Evolutionary conservation across 2,329 filamentous ascomycete species (phyloP).

Genomic region (Lasiodiplodia theobromae): DNA sequence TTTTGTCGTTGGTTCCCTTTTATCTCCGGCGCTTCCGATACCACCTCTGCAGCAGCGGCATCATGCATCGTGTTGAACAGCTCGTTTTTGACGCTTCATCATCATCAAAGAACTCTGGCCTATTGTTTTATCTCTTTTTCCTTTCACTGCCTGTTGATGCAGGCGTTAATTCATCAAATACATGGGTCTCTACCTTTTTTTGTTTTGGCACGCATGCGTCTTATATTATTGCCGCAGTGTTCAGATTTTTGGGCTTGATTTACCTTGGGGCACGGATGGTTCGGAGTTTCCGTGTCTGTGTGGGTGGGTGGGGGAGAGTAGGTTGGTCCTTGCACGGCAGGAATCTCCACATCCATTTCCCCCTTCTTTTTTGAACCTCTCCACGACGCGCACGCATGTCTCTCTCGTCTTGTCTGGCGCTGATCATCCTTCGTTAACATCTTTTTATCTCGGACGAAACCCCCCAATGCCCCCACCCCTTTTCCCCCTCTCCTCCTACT

Average conservation of each 20-base stretch:
- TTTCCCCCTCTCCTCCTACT: neutral
- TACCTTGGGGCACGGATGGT: neutral
- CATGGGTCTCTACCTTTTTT: conserved; percentile 16
- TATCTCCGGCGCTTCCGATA: conserved; percentile 28
- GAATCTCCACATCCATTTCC: neutral
- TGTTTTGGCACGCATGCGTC: conserved; percentile 3
- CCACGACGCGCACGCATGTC: neutral
- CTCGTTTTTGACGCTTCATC: conserved; percentile 12
- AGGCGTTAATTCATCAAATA: conserved; percentile 27
- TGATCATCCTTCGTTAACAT: neutral
- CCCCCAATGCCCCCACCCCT: neutral
- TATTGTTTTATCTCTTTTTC: conserved; percentile 14
- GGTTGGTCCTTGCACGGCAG: neutral
- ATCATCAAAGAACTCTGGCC: conserved; percentile 20
- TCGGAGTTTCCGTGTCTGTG: neutral
- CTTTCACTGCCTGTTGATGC: conserved; percentile 23
- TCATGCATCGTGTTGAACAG: conserved; percentile 27
- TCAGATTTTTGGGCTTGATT: neutral
- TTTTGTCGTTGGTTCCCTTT: conserved; percentile 26
- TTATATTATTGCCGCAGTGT: conserved; percentile 2
- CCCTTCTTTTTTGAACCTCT: neutral
- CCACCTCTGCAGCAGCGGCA: conserved; percentile 28
- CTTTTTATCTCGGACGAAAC: neutral
- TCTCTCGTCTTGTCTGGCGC: neutral
- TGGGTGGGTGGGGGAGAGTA: neutral